Evolutionary conservation across 2,329 filamentous ascomycete species (phyloP), one percentile per base, ranked within the genome.

Genomic region (Microcera coccophila): DNA sequence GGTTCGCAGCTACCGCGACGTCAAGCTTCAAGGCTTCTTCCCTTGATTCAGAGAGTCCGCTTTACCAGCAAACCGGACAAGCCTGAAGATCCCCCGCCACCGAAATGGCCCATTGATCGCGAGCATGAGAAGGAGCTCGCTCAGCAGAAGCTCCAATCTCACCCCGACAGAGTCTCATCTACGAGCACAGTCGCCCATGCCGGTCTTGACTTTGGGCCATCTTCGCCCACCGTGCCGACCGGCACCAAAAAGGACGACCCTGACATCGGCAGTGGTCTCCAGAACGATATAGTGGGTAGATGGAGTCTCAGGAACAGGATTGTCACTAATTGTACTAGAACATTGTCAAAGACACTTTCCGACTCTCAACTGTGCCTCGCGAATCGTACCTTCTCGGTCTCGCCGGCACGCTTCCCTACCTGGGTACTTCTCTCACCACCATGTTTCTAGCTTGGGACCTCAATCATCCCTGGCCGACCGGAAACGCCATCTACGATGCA

Each of bases 371-470:
- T 2, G 84, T 89, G 4, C 86, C 86, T 7, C 78, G 73, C 55
- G 81, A 87, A 61, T 79, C 84, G 17, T 74, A 84, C 37, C 72
- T 76, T 44, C 75, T 90, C 33, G 86, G 86, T 42, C 72, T 87
- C 45, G 86, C 86, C 5, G 90, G 89, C 58, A 84, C 94, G 2
- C 59, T 95, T 4, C 89, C 93, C 35, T 96, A 95, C 67, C 72
- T 94, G 9, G 86, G 76, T 32, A 96, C 90, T 4, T 95, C 90
- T 1, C 61, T 90, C 3, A 81, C 87, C 24, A 95, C 90, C 1
- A 76, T 94, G 41, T 90, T 82, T 62, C 81, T 94, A 29, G 81
- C 87, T 3, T 95, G 84, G 76, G 82, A 93, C 58, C 81, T 95
- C 52, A 90, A 89, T 62, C 81, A 84, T 48, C 70, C 79, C 1